Evolutionary conservation across 441 rosid species (phyloP).

Genomic region (Lepidium campestre): DNA sequence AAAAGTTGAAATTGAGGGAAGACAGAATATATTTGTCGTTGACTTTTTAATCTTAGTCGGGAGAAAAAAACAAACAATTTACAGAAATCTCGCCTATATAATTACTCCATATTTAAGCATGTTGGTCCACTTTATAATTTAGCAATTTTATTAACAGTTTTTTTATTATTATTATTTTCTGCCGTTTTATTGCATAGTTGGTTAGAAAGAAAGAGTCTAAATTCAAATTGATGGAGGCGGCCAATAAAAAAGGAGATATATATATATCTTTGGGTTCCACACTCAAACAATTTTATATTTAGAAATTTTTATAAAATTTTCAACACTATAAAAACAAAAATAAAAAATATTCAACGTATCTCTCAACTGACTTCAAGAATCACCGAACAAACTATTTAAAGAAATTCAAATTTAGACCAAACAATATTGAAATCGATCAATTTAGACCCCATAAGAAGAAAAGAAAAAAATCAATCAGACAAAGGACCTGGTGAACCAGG

Average conservation of each 20-base stretch:
- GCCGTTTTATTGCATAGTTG: constrained; percentile 12
- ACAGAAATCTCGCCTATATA: not conserved
- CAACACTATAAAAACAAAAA: not conserved
- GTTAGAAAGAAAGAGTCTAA: not conserved
- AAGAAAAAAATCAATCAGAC: constrained; percentile 18
- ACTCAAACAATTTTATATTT: constrained; percentile 8
- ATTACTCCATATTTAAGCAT: not conserved
- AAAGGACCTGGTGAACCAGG: constrained; percentile 13
- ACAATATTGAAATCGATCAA: constrained; percentile 9
- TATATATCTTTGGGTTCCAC: not conserved
- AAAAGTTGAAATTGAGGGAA: not conserved
- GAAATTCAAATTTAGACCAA: constrained; percentile 5
- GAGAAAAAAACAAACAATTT: not conserved
- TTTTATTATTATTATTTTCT: too few species aligned
- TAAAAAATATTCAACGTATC: not conserved
- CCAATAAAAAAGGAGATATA: not conserved
- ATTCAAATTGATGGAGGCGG: not conserved
- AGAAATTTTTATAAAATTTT: not conserved
- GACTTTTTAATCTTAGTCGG: not conserved
- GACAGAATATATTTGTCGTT: not conserved
- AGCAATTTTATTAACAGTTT: not conserved
- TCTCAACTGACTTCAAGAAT: constrained; percentile 12
- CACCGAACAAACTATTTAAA: constrained; percentile 19
- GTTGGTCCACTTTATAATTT: not conserved
- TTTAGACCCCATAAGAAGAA: not conserved